Percentiles rank a stretch among this genome's conserved stretches.
phyloP scores from a whole-genome alignment of 345 rosid species.

The Eutrema japonicum region DNA sequence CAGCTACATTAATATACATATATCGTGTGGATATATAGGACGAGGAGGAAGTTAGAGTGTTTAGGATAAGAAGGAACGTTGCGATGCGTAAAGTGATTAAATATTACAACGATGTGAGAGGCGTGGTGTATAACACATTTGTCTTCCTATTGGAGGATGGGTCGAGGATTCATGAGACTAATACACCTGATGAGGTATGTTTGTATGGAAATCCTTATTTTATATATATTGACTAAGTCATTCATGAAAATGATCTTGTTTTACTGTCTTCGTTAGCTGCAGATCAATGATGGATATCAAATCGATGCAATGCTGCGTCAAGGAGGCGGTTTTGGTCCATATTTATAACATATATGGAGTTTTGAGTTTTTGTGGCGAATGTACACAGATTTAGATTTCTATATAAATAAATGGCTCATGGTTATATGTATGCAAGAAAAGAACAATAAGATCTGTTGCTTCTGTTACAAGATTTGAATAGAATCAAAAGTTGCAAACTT shows the following conservation, averaged over 20 bases:
- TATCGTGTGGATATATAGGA: not conserved
- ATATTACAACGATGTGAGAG: not conserved
- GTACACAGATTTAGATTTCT: not conserved
- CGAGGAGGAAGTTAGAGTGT: not conserved
- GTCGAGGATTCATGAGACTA: not conserved
- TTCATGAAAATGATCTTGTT: not conserved
- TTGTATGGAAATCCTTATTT: not conserved
- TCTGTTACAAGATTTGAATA: conserved; percentile 3
- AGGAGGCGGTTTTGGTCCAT: not conserved
- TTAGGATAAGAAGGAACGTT: not conserved
- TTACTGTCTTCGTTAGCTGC: conserved; percentile 10
- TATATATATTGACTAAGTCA: not conserved
- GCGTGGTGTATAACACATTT: not conserved
- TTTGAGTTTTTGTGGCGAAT: conserved; percentile 2
- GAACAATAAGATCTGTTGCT: conserved; percentile 33
- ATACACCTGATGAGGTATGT: conserved; percentile 12
- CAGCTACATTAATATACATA: too few species aligned
- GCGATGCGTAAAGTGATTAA: not conserved
- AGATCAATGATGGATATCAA: conserved; percentile 19
- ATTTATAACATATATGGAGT: not conserved
- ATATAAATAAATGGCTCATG: not conserved
- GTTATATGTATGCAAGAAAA: conserved; percentile 12
- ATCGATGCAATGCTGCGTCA: conserved; percentile 12
- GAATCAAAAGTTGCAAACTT: conserved; percentile 28
- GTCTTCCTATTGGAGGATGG: not conserved